phyloP scores from a whole-genome alignment of 805 yeast genomes.

The Diddensiella transvaalensis region DNA sequence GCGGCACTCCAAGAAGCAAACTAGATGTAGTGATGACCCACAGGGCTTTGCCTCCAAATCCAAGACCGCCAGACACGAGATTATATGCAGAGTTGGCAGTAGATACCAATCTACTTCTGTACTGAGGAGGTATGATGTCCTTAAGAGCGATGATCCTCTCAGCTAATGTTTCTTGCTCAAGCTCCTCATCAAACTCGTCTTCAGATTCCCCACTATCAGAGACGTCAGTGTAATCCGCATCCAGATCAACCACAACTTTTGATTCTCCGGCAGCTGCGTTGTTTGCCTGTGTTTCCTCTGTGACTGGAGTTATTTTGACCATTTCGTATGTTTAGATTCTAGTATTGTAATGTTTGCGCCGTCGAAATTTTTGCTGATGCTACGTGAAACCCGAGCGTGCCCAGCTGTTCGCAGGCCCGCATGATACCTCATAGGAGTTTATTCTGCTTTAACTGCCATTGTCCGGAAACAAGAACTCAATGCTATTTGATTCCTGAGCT shows the following conservation, averaged over 20 bases:
- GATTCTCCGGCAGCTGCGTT: constrained; percentile 35
- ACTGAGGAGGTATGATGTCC: constrained; percentile 86
- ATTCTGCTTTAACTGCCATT: too few species aligned
- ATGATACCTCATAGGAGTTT: background rate
- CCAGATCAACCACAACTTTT: constrained; percentile 35
- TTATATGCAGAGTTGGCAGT: constrained; percentile 33
- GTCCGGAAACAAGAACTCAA: too few species aligned
- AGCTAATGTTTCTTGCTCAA: constrained; percentile 72
- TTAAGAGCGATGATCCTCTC: constrained; percentile 90
- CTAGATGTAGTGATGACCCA: constrained; percentile 86
- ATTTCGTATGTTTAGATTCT: constrained; percentile 44
- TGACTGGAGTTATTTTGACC: constrained; percentile 74
- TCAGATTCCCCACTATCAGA: constrained; percentile 50
- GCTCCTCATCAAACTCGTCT: constrained; percentile 58
- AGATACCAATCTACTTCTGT: constrained; percentile 51
- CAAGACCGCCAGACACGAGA: constrained; percentile 44
- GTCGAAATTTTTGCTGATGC: background rate
- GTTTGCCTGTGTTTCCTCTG: constrained; percentile 38
- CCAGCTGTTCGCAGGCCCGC: background rate
- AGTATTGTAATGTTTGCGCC: too few species aligned
- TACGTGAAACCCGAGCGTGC: background rate
- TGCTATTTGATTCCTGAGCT: too few species aligned
- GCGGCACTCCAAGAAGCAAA: constrained; percentile 86
- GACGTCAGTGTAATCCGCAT: constrained; percentile 43
- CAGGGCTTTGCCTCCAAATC: constrained; percentile 67